Conservation (phyloP, 176 grass and related monocot species). For the Panicum miliaceum region DNA sequence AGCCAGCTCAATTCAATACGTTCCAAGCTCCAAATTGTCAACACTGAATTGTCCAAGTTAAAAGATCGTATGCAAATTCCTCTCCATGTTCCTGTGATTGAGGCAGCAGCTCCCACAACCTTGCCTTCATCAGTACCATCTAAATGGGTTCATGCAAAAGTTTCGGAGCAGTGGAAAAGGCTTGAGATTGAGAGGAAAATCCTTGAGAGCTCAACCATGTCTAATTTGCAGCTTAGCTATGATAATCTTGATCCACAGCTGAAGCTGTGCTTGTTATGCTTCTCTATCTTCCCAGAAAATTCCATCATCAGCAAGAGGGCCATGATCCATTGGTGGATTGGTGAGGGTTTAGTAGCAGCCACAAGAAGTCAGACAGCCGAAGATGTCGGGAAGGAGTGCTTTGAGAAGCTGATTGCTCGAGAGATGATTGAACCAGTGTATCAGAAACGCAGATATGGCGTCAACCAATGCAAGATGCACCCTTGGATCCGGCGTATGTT, state of each 20-base stretch:
- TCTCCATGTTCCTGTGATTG: conserved; percentile 37
- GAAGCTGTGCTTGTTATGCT: conserved; percentile 62
- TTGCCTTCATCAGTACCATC: conserved; percentile 15
- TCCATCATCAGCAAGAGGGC: conserved; percentile 60
- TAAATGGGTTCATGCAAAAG: not conserved
- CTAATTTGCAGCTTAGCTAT: conserved; percentile 53
- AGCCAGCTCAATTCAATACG: conserved; percentile 26
- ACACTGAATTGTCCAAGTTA: conserved; percentile 42
- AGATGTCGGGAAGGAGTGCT: conserved; percentile 42
- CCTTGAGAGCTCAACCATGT: conserved; percentile 46
- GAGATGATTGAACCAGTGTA: conserved; percentile 53
- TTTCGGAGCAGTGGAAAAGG: conserved; percentile 44
- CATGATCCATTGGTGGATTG: conserved; percentile 81
- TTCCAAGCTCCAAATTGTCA: conserved; percentile 40
- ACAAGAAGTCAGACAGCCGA: conserved; percentile 43
- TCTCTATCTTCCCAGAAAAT: conserved; percentile 70
- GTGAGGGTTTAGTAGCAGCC: conserved; percentile 51
- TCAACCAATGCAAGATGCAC: conserved; percentile 53
- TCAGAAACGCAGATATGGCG: conserved; percentile 32
- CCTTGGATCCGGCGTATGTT: conserved; percentile 54
- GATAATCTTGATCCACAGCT: conserved; percentile 61
- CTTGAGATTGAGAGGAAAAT: conserved; percentile 52
- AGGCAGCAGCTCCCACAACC: conserved; percentile 5
- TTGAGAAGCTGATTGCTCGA: conserved; percentile 45
- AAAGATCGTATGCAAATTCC: conserved; percentile 53